Percentiles rank a stretch among this genome's conserved stretches.
Conservation (phyloP, 352 stramenopile genomes). For the Phytopythium helicoides region DNA sequence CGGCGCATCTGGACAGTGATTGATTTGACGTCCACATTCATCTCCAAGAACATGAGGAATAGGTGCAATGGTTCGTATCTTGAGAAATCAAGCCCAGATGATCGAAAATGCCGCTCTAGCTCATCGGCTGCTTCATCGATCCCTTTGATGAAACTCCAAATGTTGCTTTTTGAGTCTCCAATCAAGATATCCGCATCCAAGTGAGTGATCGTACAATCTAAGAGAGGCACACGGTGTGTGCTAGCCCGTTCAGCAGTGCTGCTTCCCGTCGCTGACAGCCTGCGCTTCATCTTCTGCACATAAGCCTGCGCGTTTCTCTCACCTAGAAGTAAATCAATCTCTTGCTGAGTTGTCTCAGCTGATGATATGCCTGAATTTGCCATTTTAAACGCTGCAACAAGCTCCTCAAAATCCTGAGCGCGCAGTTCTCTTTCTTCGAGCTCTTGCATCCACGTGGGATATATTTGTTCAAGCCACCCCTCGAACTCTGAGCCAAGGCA, state of each 20-base stretch:
- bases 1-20: constrained; percentile 38
- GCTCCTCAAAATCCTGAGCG: constrained; percentile 60
- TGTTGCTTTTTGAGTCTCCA: constrained; percentile 27
- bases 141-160: constrained; percentile 22
- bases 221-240: constrained; percentile 18
- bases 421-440: constrained; percentile 63
- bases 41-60: constrained; percentile 24
- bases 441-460: constrained; percentile 74
- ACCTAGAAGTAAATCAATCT: constrained; percentile 42
- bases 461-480: constrained; percentile 64
- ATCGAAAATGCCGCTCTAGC: constrained; percentile 24
- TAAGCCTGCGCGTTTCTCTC: constrained; percentile 70
- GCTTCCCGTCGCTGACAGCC: constrained; percentile 5
- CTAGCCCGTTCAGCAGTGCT: neutral
- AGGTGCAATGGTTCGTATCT: constrained; percentile 26
- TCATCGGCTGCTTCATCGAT: constrained; percentile 47
- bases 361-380: constrained; percentile 46
- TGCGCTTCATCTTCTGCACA: constrained; percentile 48
- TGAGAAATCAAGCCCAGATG: constrained; percentile 10
- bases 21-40: constrained; percentile 29
- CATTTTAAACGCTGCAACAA: constrained; percentile 49
- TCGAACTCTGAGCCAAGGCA: constrained; percentile 55
- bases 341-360: constrained; percentile 24
- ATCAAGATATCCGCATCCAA: constrained; percentile 37
- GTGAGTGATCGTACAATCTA: constrained; percentile 27